A percentile compares a stretch with the other conserved stretches of the same genome.
Evolutionary conservation across 2,329 filamentous ascomycete species (phyloP).

Genomic region (Arthroderma sp.): DNA sequence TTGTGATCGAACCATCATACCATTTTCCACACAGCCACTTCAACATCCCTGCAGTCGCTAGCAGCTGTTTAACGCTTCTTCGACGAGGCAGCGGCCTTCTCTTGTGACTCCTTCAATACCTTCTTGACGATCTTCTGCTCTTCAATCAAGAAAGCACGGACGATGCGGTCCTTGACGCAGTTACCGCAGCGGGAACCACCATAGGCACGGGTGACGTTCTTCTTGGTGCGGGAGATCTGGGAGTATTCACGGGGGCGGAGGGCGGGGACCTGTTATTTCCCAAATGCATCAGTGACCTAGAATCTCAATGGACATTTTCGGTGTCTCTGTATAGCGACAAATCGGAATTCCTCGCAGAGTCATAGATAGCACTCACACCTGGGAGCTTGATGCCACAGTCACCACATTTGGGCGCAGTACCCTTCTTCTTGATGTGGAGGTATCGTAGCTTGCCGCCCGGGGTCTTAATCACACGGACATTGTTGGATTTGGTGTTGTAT

Average conservation of each 20-base stretch:
- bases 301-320: constrained; percentile 3
- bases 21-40: not conserved
- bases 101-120: constrained; percentile 95
- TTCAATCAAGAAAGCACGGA: constrained; percentile 97
- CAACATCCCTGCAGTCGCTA: not conserved
- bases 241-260: constrained; percentile 97
- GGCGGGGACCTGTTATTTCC: constrained; percentile 59
- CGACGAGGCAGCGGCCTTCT: constrained; percentile 36
- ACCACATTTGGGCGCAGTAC: constrained; percentile 95
- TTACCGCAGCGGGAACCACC: constrained; percentile 96
- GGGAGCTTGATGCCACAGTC: constrained; percentile 97
- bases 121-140: constrained; percentile 99
- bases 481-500: constrained; percentile 98
- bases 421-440: constrained; percentile 99
- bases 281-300: not conserved
- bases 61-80: constrained; percentile 29
- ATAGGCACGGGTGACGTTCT: constrained; percentile 97
- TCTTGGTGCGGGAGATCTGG: constrained; percentile 94
- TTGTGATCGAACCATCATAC: constrained; percentile 1
- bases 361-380: constrained; percentile 61
- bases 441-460: constrained; percentile 91
- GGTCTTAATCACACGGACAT: constrained; percentile 89
- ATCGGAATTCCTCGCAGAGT: not conserved
- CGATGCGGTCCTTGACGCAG: constrained; percentile 96
- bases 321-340: not conserved